Evolutionary conservation across 192 early-diverging fungal species (phyloP), one percentile per base, ranked within the genome.

Genomic region (Tieghemiomyces parasiticus): DNA sequence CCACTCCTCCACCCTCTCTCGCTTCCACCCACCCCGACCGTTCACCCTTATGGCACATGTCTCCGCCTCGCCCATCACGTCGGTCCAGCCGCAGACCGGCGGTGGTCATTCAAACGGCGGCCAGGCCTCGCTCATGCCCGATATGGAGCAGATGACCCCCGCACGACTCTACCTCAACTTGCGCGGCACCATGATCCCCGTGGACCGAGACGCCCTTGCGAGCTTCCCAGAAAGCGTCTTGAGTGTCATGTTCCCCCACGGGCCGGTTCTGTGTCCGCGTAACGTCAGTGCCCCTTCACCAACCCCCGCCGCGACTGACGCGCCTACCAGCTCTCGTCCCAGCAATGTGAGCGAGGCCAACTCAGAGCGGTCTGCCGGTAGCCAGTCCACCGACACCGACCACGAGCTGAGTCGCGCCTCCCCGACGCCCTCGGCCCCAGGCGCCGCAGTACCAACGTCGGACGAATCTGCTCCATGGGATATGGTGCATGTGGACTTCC

Each of bases 201-300:
- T 82, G 53, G 77, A 78, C 56, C 66, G 81, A 24, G 78, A 82
- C 16, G 73, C 72, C 2, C 63, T 82, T 4, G 72, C 77, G 55
- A 70, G 63, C 45, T 60, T 83, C 9, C 81, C 81, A 29, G 81
- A 83, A 61, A 77, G 73, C 44, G 69, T 83, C 28, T 70, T 80
- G 42, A 74, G 77, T 63, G 75, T 72, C 59, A 80, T 83, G 76
- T 80, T 83, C 67, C 78, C 81, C 31, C 75, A 80, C 48, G 81
- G 81, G 3, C 66, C 79, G 47, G 69, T 74, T 29, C 62, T 79
- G 44, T 68, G 71, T 8, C 33, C 55, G 20, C 55, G 55, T 16
- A 58, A 30, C 32, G n/a, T n/a, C n/a, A n/a, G n/a, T n/a, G n/a
- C n/a, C n/a, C n/a, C n/a, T n/a, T n/a, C n/a, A n/a, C n/a, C n/a